Base-by-base conservation (phyloP, 345 rosid genomes). In the Pelargonium nanum region DNA sequence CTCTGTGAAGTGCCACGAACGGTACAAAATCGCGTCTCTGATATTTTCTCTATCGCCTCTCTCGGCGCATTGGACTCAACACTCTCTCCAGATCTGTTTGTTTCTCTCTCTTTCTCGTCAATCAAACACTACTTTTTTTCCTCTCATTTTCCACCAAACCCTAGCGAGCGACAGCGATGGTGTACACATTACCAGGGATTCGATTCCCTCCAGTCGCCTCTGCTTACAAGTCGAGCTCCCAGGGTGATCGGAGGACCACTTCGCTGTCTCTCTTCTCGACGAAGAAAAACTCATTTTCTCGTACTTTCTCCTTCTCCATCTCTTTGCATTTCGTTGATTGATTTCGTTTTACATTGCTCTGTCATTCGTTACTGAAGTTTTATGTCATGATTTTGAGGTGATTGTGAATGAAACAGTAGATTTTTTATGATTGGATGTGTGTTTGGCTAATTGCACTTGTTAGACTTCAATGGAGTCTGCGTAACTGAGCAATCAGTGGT, bases 131-230 rank as follows among this genome's bases (percentile, higher is more conserved):
- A n/a, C n/a, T n/a, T n/a, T n/a, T n/a, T n/a, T n/a, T n/a, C n/a
- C n/a, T n/a, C n/a, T n/a, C n/a, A n/a, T n/a, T n/a, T 40, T 12
- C 48, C 15, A 15, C 48, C 48, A 12, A 40, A 12, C 48, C 15
- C 48, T 40, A 12, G 48, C 16, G 15, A 0, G 2, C 0, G 48
- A 2, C 4, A 28, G 48, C 48, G 74, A 87, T 87, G 98, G 88
- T 74, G 64, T 80, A 76, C 62, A 61, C 95, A 0, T 26, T 81
- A 4, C 68, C 93, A 17, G 89, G 91, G 57, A 72, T 75, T 30
- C 84, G 84, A 22, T 73, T 84, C 52, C 76, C 84, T 5, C 72
- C 59, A 26, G 74, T 69, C 51, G 78, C 85, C 12, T 71, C 83
- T 7, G 59, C 65, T 1, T 64, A 64, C 69, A 73, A 56, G 65